These are phyloP conservation scores for Pseudonitzschia pungens DNA, from an alignment of 108 stramenopile species.

Conservation along the genomic window DNA sequence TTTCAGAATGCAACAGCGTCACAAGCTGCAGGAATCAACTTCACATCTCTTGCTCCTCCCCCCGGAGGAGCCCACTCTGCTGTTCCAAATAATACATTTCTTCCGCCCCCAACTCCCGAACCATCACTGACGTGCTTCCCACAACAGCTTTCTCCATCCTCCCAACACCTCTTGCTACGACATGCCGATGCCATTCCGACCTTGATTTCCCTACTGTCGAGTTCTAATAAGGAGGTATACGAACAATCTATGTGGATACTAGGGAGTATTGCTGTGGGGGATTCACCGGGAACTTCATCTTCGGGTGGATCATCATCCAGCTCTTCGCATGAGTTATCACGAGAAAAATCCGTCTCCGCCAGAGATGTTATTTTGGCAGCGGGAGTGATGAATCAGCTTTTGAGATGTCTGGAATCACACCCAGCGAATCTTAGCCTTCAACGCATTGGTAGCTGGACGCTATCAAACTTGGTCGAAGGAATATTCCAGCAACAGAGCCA, in stretches of 20 bases:
- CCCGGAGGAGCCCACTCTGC: slow-evolving; percentile 50
- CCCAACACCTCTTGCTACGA: slow-evolving; percentile 74
- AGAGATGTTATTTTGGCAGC: slow-evolving; percentile 83
- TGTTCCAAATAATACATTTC: slow-evolving; percentile 52
- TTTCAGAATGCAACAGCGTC: slow-evolving; percentile 33
- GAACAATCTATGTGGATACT: slow-evolving; percentile 87
- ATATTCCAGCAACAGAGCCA: slow-evolving; percentile 52
- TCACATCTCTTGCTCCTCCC: slow-evolving; percentile 52
- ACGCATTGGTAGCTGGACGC: slow-evolving; percentile 78
- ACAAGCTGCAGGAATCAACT: slow-evolving; percentile 51
- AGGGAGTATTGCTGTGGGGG: slow-evolving; percentile 79
- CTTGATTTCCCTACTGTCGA: slow-evolving; percentile 67
- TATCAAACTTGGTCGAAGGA: slow-evolving; percentile 78
- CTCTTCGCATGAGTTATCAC: slow-evolving; percentile 12
- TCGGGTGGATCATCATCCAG: slow-evolving; percentile 23
- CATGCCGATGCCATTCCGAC: slow-evolving; percentile 87
- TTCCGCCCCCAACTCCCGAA: slow-evolving; percentile 62
- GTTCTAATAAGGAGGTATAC: slow-evolving; percentile 64
- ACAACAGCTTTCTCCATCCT: slow-evolving; percentile 62
- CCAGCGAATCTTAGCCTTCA: slow-evolving; percentile 66
- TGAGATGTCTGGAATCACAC: slow-evolving; percentile 65
- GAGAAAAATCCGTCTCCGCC: slow-evolving; percentile 61
- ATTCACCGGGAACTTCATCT: slow-evolving; percentile 43
- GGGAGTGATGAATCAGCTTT: slow-evolving; percentile 70
- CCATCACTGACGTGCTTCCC: slow-evolving; percentile 40